Conservation (phyloP, 202 grass and related monocot species). For the Saccharum hybrid region DNA sequence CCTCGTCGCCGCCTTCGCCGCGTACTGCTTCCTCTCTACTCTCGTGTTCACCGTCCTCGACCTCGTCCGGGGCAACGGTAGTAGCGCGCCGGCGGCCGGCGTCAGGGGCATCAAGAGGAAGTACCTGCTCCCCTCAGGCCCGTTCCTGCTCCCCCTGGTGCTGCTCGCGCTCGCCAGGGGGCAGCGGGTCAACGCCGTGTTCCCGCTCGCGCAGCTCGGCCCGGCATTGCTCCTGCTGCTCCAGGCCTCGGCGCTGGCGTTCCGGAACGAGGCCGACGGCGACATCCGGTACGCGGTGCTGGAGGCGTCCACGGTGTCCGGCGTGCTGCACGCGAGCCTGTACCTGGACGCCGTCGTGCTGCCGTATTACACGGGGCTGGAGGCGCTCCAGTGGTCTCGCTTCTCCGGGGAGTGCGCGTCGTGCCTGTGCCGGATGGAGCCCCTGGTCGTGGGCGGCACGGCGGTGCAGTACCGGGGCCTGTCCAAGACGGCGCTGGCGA, state of each 20-base stretch:
- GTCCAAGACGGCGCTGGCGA: conserved; percentile 74
- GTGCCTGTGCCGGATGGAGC: conserved; percentile 84
- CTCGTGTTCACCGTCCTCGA: conserved; percentile 79
- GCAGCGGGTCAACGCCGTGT: conserved; percentile 69
- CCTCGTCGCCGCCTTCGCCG: conserved; percentile 64
- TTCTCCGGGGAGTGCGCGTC: conserved; percentile 89
- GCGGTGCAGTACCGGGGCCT: conserved; percentile 68
- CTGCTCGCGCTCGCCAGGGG: conserved; percentile 87
- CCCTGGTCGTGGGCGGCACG: conserved; percentile 75
- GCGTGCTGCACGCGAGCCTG: conserved; percentile 88
- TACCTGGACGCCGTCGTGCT: conserved; percentile 88
- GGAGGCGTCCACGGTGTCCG: too few relatives aligned
- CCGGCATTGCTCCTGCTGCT: too few relatives aligned
- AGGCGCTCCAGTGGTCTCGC: conserved; percentile 71
- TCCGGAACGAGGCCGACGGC: too few relatives aligned
- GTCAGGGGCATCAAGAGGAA: conserved; percentile 66
- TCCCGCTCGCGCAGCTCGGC: too few relatives aligned
- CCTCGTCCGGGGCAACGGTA: conserved; percentile 22
- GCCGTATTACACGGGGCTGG: conserved; percentile 92
- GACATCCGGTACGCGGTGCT: too few relatives aligned
- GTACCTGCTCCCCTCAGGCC: conserved; percentile 87
- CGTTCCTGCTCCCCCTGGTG: conserved; percentile 75
- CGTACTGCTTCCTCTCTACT: conserved; percentile 69
- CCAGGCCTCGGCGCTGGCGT: too few relatives aligned
- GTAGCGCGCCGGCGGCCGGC: neutral